Evolutionary conservation across 2,329 filamentous ascomycete species (phyloP), one percentile per base, ranked within the genome.

Genomic region (Phaeosphaeria sp.): DNA sequence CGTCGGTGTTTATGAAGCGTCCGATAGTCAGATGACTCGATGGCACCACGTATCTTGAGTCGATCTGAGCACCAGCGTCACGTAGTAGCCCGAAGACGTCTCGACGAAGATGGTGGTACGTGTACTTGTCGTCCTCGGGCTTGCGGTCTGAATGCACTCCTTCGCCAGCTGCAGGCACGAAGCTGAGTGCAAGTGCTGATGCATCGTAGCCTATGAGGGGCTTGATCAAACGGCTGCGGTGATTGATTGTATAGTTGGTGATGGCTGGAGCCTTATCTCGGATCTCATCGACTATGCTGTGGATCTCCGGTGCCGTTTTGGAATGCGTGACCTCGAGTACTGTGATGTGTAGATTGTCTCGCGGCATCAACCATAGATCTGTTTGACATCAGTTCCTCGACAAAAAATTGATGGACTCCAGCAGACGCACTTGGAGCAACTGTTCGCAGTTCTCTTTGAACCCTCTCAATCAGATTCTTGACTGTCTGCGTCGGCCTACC

Each of bases 11-110:
- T 44, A 97, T 84, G 74, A 95, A 97, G 3, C 94, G 84, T 0
- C 86, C 93, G 56, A 98, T 85, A 0, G 94, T 97, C 71, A 97
- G 85, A 79, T 98, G 94, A 17, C 92, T 92, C 47, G 91, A 94
- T 1, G 93, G 93, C 2, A 96, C 92, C 22, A 93, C 88, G 74
- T 97, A 98, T 56, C 94, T 84, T 51, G 91, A 91, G 21, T 84
- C 89, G 33, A 97, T 84, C 17, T 84, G 79, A n/a, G 94, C 81
- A 1, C 91, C 91, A 0, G 87, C 83, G 3, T 79, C 80, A 46
- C 82, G 80, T 3, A 87, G 85, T 24, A 87, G 79, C 49, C 84
- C 81, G 74, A 89, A 95, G 13, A 96, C 74, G 72, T 97, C 92
- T 3, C 89, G 85, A 2, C 94, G 88, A 8, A 98, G 86, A 76